Evolutionary conservation across 495 filamentous ascomycete genomes (phyloP), one percentile per base, ranked within the genome.

Genomic region (Recurvomyces mirabilis): DNA sequence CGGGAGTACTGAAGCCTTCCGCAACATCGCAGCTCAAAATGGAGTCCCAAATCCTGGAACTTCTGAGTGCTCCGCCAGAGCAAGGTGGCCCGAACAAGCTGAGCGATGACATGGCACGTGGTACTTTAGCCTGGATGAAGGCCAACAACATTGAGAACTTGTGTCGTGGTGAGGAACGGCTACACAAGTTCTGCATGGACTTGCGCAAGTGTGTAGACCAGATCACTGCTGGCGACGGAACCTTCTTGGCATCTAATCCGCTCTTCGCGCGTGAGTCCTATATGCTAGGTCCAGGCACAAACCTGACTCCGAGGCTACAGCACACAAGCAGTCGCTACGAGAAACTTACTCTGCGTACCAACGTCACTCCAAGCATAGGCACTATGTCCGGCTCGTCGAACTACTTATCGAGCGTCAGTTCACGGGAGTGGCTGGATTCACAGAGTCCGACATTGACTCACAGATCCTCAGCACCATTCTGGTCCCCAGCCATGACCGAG

Each of bases 81-180:
- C 84, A 94, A 51, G 91, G 86, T 31, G 88, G 91, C 0, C 81
- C 84, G 2, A 91, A 88, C 61, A 98, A 98, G 59, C 74, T 98
- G 10, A 85, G 84, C n/a, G 91, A 98, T 58, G 88, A 95, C 41
- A 91, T 96, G 57, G 77, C 89, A 2, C 84, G 88, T 25, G 79
- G 87, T 51, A 93, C 87, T 4, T 69, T 74, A 18, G 81, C 79
- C 41, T 98, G 91, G 85, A 63, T 98, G 34, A 75, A 80, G 13
- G 77, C 82, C 59, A 81, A 78, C 51, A 77, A 75, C 10, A 75
- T 95, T 17, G 88, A 91, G 60, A 95, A 94, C 55, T 88, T 95
- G 62, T 98, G 91, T 67, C 82, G 79, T 54, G 91, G 88, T 14
- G 91, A 98, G 57, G 91, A 98, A 65, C 69, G 91, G 26, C 93